Evolutionary conservation across 768 basidiomycete species (phyloP).

Genomic region (Amanita muscaria): DNA sequence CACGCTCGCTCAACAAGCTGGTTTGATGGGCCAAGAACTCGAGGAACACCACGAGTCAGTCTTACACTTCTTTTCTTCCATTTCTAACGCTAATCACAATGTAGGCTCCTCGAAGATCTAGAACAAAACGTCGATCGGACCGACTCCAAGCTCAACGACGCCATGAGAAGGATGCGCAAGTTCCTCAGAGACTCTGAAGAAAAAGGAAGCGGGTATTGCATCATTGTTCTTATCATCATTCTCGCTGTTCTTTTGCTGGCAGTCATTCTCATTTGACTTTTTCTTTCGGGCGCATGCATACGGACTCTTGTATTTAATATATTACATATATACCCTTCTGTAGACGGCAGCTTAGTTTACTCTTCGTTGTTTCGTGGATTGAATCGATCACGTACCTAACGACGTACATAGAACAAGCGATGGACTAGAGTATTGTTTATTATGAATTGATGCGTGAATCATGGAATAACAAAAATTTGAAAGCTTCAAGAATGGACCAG

Average conservation of each 20-base stretch:
- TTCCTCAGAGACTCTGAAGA: conserved; percentile 88
- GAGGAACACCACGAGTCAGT: conserved; percentile 81
- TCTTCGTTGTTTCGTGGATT: no score
- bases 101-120: conserved; percentile 74
- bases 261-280: conserved; percentile 60
- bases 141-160: conserved; percentile 53
- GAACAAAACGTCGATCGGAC: conserved; percentile 65
- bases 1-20: conserved; percentile 85
- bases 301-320: background rate
- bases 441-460: no score
- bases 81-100: background rate
- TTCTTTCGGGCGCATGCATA: background rate
- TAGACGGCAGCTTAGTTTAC: no score
- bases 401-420: no score
- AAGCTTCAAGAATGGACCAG: no score
- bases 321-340: background rate
- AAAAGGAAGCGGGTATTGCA: conserved; percentile 85
- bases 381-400: no score
- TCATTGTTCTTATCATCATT: conserved; percentile 75
- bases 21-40: conserved; percentile 91
- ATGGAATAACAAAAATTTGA: no score
- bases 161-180: conserved; percentile 62
- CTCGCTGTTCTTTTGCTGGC: conserved; percentile 68
- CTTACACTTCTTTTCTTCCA: background rate
- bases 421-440: no score